Evolutionary conservation across 2,329 filamentous ascomycete genomes (phyloP), one percentile per base, ranked within the genome.

Genomic region (Fusarium pseudonygamai): DNA sequence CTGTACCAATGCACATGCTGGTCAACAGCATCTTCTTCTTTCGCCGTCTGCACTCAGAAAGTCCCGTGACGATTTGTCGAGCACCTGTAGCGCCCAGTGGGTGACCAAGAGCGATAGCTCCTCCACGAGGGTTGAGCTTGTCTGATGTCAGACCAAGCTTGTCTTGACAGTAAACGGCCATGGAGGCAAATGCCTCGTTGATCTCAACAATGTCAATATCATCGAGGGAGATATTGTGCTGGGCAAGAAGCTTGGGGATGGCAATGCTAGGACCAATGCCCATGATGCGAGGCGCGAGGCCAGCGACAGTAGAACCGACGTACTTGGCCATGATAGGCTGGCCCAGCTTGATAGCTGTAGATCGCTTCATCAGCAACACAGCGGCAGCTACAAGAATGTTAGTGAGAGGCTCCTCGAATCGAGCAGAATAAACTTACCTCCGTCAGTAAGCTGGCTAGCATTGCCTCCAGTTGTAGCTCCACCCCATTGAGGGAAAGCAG

Each of bases 151-250:
- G 85, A 74, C 89, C 89, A 57, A 96, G 87, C 74, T 86, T 90
- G 78, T 94, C 88, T 62, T 93, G 85, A 84, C 95, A 97, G 89
- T 98, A 98, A 36, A 98, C 95, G 3, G 94, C 95, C 96, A 98
- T 98, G 59, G 93, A 96, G 28, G 95, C 96, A 79, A 99, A 99
- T 3, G 96, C 96, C 88, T 99, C 96, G 86, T 99, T 99, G 80
- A 99, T 85, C 88, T 98, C 96, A 77, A 96, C 87, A 40, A 98
- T 88, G 80, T 99, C 96, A 71, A 96, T 89, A 78, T 98, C 96
- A 67, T 92, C 89, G 60, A 97, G 86, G 30, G 88, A 89, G 69
- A 99, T 84, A 83, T 92, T 91, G 88, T 92, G 91, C 85, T 96
- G 92, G 79, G 84, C 84, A 50, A 99, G 89, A 36, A 99, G 90